Percentiles rank a stretch among this genome's conserved stretches.
phyloP scores from a whole-genome alignment of 1,284 basidiomycete species.

The Ganoderma lucidum region DNA sequence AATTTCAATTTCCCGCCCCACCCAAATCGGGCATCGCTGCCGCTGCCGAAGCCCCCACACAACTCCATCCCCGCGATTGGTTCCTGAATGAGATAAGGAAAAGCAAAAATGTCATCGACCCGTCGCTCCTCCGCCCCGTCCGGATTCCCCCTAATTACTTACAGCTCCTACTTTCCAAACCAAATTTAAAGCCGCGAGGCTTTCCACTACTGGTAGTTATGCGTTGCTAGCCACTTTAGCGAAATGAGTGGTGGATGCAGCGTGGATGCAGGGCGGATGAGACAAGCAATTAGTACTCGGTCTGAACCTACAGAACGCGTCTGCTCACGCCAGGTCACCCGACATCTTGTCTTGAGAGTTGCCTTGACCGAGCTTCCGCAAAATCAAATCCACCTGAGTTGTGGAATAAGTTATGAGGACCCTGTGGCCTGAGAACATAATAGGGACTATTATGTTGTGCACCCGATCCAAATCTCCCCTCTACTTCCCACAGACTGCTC shows the following conservation, averaged over 20 bases:
- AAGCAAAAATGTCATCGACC: neutral
- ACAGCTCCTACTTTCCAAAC: too few species aligned
- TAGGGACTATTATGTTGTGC: neutral
- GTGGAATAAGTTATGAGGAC: constrained; percentile 2
- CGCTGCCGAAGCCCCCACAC: neutral
- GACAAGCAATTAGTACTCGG: too few species aligned
- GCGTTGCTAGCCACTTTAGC: neutral
- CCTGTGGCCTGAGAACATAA: neutral
- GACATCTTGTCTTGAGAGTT: neutral
- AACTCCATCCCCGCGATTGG: neutral
- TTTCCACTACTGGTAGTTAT: too few species aligned
- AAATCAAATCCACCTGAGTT: neutral
- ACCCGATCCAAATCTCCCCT: neutral
- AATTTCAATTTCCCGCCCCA: neutral
- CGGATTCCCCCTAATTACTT: neutral
- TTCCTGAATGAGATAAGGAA: constrained; percentile 8
- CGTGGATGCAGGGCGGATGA: too few species aligned
- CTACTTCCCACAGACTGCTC: neutral
- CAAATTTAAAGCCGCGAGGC: too few species aligned
- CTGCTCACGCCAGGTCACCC: neutral
- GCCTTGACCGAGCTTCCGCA: neutral
- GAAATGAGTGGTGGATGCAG: neutral
- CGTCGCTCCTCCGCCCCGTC: constrained; percentile 12
- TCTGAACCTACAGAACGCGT: neutral
- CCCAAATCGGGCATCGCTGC: neutral